Percentiles rank a stretch among this genome's conserved stretches.
Evolutionary conservation across 1,139 yeast genomes (phyloP).

Genomic region (Scheffersomyces lignicola): DNA sequence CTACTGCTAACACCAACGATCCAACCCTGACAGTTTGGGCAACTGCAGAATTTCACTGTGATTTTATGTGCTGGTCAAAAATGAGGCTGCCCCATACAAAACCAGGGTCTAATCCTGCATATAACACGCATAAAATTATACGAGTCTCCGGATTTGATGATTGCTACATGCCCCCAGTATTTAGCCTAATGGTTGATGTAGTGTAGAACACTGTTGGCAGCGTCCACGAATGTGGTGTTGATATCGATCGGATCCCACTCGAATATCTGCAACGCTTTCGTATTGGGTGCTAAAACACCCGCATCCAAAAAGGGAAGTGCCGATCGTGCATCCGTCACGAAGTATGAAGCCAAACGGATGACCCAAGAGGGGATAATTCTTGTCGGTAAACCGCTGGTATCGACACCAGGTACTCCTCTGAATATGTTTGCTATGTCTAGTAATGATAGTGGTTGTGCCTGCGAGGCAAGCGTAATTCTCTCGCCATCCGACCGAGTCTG

Average conservation of each 20-base stretch:
- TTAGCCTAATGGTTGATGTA: too few species aligned
- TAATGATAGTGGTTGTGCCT: conserved; percentile 2
- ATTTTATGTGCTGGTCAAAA: too few species aligned
- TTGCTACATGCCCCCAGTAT: too few species aligned
- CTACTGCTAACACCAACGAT: too few species aligned
- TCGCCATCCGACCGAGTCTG: conserved; percentile 12
- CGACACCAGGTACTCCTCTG: not conserved
- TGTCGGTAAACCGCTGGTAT: conserved; percentile 3
- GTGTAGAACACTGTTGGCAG: too few species aligned
- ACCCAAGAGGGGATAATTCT: conserved; percentile 2
- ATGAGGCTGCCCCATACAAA: too few species aligned
- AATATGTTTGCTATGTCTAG: not conserved
- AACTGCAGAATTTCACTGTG: too few species aligned
- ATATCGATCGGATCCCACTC: conserved; percentile 7
- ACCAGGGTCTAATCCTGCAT: too few species aligned
- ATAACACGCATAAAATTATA: too few species aligned
- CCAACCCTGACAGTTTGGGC: too few species aligned
- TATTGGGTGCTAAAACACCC: conserved; percentile 1
- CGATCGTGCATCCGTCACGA: not conserved
- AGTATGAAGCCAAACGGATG: not conserved
- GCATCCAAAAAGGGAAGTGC: not conserved
- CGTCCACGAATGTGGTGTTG: too few species aligned
- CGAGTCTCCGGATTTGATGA: too few species aligned
- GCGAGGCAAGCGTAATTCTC: conserved; percentile 10
- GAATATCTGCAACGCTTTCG: conserved; percentile 4